Evolutionary conservation across 1,139 yeast species (phyloP).

Genomic region (Sugiyamaella pinicola): DNA sequence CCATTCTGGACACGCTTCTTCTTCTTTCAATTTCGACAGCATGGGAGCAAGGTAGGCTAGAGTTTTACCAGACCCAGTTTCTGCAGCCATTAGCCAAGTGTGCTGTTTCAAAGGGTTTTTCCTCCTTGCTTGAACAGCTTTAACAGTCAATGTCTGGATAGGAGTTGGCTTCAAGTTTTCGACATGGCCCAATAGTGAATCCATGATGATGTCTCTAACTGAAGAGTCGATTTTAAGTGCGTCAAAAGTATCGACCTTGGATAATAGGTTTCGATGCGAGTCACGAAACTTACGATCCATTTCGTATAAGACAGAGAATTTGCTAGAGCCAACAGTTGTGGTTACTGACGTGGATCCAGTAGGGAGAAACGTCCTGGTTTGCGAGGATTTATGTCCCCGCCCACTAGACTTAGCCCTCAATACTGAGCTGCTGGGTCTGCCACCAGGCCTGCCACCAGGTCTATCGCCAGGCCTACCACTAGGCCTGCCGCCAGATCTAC

Average conservation of each 20-base stretch:
- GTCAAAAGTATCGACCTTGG: slow-evolving; percentile 60
- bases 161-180: slow-evolving; percentile 55
- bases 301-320: slow-evolving; percentile 42
- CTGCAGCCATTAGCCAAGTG: slow-evolving; percentile 85
- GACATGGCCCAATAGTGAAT: slow-evolving; percentile 28
- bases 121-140: slow-evolving; percentile 47
- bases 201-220: slow-evolving; percentile 62
- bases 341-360: slow-evolving; percentile 23
- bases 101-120: slow-evolving; percentile 48
- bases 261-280: slow-evolving; percentile 44
- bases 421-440: background rate
- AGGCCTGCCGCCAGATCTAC: background rate
- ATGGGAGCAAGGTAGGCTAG: slow-evolving; percentile 85
- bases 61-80: slow-evolving; percentile 96
- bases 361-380: slow-evolving; percentile 12
- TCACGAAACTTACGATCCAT: slow-evolving; percentile 40
- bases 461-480: background rate
- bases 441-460: background rate
- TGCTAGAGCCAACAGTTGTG: slow-evolving; percentile 20
- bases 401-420: background rate
- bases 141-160: slow-evolving; percentile 61
- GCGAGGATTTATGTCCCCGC: background rate
- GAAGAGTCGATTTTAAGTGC: slow-evolving; percentile 67
- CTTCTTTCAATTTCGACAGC: slow-evolving; percentile 63
- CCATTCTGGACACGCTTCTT: slow-evolving; percentile 36